Evolutionary conservation across 345 rosid genomes (phyloP).

Genomic region (Pistacia atlantica): DNA sequence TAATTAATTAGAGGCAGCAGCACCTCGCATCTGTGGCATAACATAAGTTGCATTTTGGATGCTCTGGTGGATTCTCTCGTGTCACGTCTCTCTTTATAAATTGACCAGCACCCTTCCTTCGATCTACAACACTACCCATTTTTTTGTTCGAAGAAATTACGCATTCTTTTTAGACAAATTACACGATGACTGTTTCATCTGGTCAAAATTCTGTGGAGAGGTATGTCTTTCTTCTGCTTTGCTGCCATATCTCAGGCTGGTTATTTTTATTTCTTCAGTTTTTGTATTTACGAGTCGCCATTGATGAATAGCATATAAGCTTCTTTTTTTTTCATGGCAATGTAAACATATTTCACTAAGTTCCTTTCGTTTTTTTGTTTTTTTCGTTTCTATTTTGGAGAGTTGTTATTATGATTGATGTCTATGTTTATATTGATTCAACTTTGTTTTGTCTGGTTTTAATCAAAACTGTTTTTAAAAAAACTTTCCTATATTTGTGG

Average conservation of each 20-base stretch:
- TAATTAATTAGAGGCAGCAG: no score
- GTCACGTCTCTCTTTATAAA: background rate
- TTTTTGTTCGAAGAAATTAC: background rate
- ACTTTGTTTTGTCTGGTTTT: background rate
- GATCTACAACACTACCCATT: background rate
- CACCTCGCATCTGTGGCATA: background rate
- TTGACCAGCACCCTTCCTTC: background rate
- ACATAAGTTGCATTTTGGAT: background rate
- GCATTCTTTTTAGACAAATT: background rate
- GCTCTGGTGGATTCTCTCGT: background rate
- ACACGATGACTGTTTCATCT: constrained; percentile 11
- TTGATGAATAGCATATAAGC: background rate
- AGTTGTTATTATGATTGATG: background rate
- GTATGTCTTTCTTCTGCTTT: constrained; percentile 2
- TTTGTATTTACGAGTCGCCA: background rate
- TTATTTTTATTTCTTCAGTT: background rate
- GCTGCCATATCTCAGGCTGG: background rate
- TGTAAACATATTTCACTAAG: background rate
- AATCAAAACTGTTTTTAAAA: background rate
- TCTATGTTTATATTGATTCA: background rate
- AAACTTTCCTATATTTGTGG: background rate
- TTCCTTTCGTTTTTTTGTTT: background rate
- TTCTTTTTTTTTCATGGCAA: background rate
- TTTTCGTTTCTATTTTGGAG: background rate
- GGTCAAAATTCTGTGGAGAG: constrained; percentile 16